Conservation (phyloP, 495 filamentous ascomycete genomes). For the Xylaria curta region DNA sequence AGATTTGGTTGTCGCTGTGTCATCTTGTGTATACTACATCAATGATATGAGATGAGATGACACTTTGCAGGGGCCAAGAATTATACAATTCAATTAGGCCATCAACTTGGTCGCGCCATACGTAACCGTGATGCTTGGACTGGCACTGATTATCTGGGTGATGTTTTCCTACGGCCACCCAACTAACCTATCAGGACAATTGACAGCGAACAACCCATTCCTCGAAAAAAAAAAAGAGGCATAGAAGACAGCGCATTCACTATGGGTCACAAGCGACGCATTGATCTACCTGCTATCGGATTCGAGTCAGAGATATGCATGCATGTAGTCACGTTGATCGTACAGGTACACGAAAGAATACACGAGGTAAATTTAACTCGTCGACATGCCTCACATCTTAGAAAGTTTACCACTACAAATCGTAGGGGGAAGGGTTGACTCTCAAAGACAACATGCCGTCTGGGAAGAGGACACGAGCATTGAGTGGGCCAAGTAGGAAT, state of each 20-base stretch:
- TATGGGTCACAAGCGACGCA: neutral
- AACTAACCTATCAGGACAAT: neutral
- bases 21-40: constrained; percentile 17
- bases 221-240: too few relatives aligned
- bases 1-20: neutral
- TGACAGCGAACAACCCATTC: neutral
- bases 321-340: neutral
- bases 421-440: neutral
- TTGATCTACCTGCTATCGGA: neutral
- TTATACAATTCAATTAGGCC: neutral
- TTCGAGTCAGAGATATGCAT: neutral
- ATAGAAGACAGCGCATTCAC: neutral
- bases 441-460: neutral
- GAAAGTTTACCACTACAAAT: neutral
- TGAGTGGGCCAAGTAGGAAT: neutral
- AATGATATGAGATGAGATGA: neutral
- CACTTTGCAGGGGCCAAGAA: neutral
- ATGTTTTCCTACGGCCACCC: neutral
- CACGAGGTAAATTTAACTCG: neutral
- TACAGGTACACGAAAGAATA: neutral
- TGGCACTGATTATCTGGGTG: neutral
- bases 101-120: neutral
- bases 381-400: neutral
- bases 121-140: neutral
- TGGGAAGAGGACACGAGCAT: neutral